These are phyloP conservation scores for Agaricus bisporus DNA, from an alignment of 768 basidiomycete species.

Conservation along the genomic window DNA sequence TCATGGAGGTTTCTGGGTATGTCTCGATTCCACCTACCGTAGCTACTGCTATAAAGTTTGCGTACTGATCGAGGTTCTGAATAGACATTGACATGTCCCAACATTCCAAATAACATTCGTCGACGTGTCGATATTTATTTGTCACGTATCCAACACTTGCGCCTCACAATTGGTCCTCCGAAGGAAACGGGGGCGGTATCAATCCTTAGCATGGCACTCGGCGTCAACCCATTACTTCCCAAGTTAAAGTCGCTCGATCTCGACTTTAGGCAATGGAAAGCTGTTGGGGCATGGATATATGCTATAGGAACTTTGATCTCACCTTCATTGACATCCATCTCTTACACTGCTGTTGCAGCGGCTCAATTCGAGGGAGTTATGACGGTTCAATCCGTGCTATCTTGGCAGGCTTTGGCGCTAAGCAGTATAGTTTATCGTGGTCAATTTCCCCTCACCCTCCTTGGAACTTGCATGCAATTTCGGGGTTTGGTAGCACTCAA, in stretches of 20 bases:
- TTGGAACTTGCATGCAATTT: background rate
- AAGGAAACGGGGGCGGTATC: slow-evolving; percentile 1
- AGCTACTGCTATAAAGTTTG: background rate
- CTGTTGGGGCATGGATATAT: background rate
- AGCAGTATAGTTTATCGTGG: background rate
- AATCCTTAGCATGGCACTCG: background rate
- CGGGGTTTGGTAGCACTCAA: background rate
- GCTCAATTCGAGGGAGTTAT: background rate
- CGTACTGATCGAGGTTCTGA: background rate
- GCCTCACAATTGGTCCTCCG: background rate
- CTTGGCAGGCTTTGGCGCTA: background rate
- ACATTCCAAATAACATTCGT: background rate
- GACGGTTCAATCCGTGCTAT: background rate
- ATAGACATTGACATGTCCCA: background rate
- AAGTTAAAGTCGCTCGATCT: background rate
- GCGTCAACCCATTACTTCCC: background rate
- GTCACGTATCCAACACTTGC: background rate
- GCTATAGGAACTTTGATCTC: background rate
- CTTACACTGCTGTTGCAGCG: background rate
- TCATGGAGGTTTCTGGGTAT: background rate
- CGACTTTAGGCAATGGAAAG: background rate
- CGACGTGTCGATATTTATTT: background rate
- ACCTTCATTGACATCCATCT: background rate
- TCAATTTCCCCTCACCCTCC: background rate
- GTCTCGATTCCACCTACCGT: background rate